A percentile compares a stretch with the other conserved stretches of the same genome.
Evolutionary conservation across 768 basidiomycete species (phyloP).

Genomic region (Leucogyrophana mollusca): DNA sequence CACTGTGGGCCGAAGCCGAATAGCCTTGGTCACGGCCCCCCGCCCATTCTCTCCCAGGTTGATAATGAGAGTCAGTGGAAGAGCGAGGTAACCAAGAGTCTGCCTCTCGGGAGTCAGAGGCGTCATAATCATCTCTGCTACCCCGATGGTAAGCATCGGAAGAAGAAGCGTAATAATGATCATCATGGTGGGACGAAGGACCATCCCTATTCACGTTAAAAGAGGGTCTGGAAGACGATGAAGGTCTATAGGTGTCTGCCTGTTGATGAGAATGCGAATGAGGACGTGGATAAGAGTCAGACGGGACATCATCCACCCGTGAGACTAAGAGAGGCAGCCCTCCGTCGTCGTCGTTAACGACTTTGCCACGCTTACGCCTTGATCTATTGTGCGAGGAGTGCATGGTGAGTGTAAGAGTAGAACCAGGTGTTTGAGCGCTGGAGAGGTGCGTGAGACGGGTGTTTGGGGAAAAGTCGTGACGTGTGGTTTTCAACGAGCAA

Average conservation of each 20-base stretch:
- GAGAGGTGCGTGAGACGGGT: conserved; percentile 18
- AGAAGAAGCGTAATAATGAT: conserved; percentile 33
- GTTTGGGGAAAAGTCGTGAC: conserved; percentile 25
- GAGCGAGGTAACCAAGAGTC: conserved; percentile 44
- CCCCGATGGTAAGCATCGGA: conserved; percentile 52
- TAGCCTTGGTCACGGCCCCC: conserved; percentile 46
- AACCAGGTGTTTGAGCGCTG: conserved; percentile 15
- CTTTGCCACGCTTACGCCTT: conserved; percentile 53
- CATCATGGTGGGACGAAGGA: conserved; percentile 46
- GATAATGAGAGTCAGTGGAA: conserved; percentile 40
- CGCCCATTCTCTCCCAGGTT: conserved; percentile 47
- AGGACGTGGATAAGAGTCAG: conserved; percentile 53
- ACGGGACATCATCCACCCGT: conserved; percentile 50
- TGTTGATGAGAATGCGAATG: conserved; percentile 33
- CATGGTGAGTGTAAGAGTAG: conserved; percentile 25
- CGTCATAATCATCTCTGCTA: conserved; percentile 50
- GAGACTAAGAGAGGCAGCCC: conserved; percentile 38
- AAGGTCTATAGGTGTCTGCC: conserved; percentile 45
- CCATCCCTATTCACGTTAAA: conserved; percentile 52
- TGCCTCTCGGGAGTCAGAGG: conserved; percentile 40
- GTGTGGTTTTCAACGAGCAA: conserved; percentile 20
- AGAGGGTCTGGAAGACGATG: conserved; percentile 39
- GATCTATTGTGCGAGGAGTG: conserved; percentile 38
- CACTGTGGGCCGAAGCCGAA: conserved; percentile 44
- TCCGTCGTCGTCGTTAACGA: conserved; percentile 46